Evolutionary conservation across 352 stramenopile genomes (phyloP).

Genomic region (Globisporangium paddicum): DNA sequence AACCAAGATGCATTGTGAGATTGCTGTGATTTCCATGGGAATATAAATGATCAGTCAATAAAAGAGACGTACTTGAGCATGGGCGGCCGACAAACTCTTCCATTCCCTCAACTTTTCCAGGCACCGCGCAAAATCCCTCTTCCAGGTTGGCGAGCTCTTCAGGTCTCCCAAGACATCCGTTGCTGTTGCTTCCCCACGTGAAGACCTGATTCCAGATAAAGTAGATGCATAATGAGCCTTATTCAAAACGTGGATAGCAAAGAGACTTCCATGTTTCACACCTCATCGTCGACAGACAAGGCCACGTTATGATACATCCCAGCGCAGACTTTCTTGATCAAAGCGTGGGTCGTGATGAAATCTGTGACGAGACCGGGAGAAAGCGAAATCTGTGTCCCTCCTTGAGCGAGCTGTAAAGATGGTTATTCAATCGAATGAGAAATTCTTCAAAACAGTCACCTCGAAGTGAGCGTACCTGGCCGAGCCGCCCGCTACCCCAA

Average conservation of each 20-base stretch:
- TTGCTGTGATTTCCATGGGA: neutral
- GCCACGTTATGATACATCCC: slow-evolving; percentile 92
- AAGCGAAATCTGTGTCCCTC: slow-evolving; percentile 61
- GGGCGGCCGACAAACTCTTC: slow-evolving; percentile 61
- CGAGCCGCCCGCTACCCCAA: slow-evolving; percentile 91
- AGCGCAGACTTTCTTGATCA: slow-evolving; percentile 82
- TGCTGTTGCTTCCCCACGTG: slow-evolving; percentile 91
- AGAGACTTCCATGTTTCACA: slow-evolving; percentile 2
- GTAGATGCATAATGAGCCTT: neutral
- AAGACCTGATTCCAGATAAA: slow-evolving; percentile 54
- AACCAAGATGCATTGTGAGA: neutral
- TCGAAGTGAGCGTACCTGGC: slow-evolving; percentile 49
- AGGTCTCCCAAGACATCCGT: slow-evolving; percentile 82
- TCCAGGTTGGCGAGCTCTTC: slow-evolving; percentile 67
- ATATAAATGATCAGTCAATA: neutral
- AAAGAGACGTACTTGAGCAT: slow-evolving; percentile 48
- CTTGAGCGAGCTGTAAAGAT: slow-evolving; percentile 51
- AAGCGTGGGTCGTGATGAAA: slow-evolving; percentile 72
- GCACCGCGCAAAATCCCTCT: slow-evolving; percentile 79
- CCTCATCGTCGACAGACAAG: slow-evolving; percentile 88
- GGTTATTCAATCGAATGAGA: slow-evolving; percentile 9
- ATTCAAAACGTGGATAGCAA: neutral
- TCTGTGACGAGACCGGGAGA: slow-evolving; percentile 75
- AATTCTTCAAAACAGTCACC: neutral
- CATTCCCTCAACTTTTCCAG: slow-evolving; percentile 69